Conservation (phyloP, 805 yeast species). For the Lipomyces lipofer region DNA sequence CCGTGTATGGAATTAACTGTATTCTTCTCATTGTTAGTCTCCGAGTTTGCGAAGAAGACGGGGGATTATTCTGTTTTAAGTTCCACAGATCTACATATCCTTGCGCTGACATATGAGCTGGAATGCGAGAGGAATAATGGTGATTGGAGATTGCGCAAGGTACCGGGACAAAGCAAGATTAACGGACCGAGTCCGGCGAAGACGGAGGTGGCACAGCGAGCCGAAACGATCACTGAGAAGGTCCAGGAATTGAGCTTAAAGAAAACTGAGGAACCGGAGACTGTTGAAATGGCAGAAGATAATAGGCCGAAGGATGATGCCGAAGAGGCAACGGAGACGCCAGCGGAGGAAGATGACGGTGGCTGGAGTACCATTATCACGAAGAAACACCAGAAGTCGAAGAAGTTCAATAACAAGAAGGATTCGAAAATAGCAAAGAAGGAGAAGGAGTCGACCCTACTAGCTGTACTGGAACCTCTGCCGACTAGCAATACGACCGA, state of each 20-base stretch:
- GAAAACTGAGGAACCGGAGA: conserved; percentile 12
- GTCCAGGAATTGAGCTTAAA: conserved; percentile 5
- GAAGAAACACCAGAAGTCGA: conserved; percentile 19
- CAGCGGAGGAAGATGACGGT: conserved; percentile 8
- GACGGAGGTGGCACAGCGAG: neutral
- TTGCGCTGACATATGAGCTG: conserved; percentile 87
- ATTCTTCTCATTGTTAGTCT: conserved; percentile 44
- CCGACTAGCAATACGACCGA: neutral
- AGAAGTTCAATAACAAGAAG: neutral
- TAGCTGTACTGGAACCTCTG: neutral
- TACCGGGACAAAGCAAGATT: conserved; percentile 56
- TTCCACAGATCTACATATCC: conserved; percentile 85
- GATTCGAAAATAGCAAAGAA: neutral
- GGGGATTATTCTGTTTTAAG: conserved; percentile 91
- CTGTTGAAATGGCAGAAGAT: conserved; percentile 14
- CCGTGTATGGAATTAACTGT: neutral
- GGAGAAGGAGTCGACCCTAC: neutral
- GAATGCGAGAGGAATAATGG: conserved; percentile 72
- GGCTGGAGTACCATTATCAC: conserved; percentile 29
- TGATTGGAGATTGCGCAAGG: conserved; percentile 66
- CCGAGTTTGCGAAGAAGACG: conserved; percentile 76
- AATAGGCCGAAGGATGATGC: conserved; percentile 20
- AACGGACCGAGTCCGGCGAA: conserved; percentile 4
- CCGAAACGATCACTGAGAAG: neutral
- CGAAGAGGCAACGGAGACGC: neutral